A percentile compares a stretch with the other conserved stretches of the same genome.
phyloP scores from a whole-genome alignment of 768 basidiomycete species.

The Artomyces pyxidatus region DNA sequence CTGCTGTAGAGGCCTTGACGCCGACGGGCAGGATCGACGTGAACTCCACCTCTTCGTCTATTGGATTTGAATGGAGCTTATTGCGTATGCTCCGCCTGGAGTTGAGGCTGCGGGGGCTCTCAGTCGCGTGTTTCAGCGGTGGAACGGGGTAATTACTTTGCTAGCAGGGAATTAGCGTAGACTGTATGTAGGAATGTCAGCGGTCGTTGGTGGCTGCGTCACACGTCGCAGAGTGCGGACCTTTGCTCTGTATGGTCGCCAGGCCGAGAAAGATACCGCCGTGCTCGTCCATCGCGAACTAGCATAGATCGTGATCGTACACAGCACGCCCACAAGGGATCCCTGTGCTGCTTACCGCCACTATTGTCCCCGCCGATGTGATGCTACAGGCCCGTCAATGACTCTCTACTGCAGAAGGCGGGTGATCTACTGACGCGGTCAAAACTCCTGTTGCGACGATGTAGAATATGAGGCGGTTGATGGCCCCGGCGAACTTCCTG shows the following conservation, averaged over 20 bases:
- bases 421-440: neutral
- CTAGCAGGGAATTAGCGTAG: slow-evolving; percentile 1
- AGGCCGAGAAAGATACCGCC: slow-evolving; percentile 3
- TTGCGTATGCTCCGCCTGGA: neutral
- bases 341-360: neutral
- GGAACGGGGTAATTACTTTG: neutral
- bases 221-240: neutral
- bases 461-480: neutral
- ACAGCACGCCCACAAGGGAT: no score
- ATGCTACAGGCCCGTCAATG: neutral
- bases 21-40: neutral
- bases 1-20: neutral
- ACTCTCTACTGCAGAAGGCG: neutral
- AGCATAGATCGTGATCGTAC: neutral
- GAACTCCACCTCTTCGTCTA: neutral
- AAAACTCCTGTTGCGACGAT: neutral
- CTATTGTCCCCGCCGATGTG: neutral
- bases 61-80: neutral
- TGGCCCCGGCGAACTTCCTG: neutral
- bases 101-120: neutral
- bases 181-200: neutral
- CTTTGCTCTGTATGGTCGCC: slow-evolving; percentile 4
- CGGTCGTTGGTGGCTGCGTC: no score
- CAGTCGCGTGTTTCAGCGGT: neutral
- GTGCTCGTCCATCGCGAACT: neutral